Evolutionary conservation across 495 filamentous ascomycete genomes (phyloP).

Genomic region (Copromyces sp.): DNA sequence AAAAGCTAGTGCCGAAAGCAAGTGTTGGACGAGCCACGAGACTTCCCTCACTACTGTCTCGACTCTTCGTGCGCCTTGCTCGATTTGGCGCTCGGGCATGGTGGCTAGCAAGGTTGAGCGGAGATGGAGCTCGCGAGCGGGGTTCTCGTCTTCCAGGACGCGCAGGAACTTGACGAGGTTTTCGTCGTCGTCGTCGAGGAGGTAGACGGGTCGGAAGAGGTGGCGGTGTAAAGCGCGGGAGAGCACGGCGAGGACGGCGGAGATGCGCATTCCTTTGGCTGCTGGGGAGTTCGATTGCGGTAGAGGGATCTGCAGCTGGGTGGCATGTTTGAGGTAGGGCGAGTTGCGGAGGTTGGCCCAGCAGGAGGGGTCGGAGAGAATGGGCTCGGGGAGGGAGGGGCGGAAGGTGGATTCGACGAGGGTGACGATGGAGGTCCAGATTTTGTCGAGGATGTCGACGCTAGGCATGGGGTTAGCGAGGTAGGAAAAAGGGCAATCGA

Average conservation of each 20-base stretch:
- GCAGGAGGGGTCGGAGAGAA: constrained; percentile 24
- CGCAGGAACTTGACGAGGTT: constrained; percentile 25
- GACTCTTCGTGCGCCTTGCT: constrained; percentile 21
- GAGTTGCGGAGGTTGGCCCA: constrained; percentile 30
- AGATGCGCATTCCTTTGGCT: constrained; percentile 31
- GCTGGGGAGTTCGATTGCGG: constrained; percentile 27
- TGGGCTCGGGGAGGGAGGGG: constrained; percentile 23
- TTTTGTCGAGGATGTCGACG: constrained; percentile 27
- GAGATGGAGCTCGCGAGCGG: constrained; percentile 22
- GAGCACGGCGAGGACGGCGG: constrained; percentile 25
- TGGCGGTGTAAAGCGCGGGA: constrained; percentile 26
- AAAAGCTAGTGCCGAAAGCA: constrained; percentile 23
- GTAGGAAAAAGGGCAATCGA: not conserved
- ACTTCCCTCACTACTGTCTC: constrained; percentile 29
- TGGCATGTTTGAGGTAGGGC: constrained; percentile 28
- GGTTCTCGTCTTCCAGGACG: constrained; percentile 24
- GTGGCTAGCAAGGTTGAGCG: constrained; percentile 19
- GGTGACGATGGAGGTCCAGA: constrained; percentile 28
- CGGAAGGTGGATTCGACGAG: constrained; percentile 28
- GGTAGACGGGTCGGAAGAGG: constrained; percentile 28
- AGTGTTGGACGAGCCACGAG: constrained; percentile 28
- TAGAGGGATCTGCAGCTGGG: constrained; percentile 22
- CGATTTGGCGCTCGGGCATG: constrained; percentile 23
- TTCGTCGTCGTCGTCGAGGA: constrained; percentile 24
- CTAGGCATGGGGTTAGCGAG: constrained; percentile 3